Evolutionary conservation across 345 rosid species (phyloP), one percentile per base, ranked within the genome.

Genomic region (Populus simonii): DNA sequence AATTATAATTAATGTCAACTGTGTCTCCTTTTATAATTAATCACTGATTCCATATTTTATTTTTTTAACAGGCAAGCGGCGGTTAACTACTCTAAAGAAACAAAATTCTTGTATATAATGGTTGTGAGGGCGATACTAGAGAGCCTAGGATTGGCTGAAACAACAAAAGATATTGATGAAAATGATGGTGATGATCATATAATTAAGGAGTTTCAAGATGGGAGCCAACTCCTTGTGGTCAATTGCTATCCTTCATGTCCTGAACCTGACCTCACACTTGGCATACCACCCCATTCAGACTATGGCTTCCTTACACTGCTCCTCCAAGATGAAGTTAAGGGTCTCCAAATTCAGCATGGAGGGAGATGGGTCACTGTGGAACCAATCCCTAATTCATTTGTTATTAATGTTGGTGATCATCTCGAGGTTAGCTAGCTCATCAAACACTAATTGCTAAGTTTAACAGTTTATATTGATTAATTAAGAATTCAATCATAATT

Each of bases 171-270:
- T 8, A 11, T 0, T 1, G 6, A 61, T 27, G 45, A 73, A 12
- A 57, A 55, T 8, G 66, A 49, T n/a, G 12, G 9, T 1, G 6
- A 12, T 12, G 78, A 73, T 23, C 4, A 23, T 5, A 45, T 33
- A 33, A 33, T 63, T 4, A 27, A 77, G 6, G 80, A 82, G 35
- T 70, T 83, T 27, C 65, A 65, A 65, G 70, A 66, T 0, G 81
- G 81, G 10, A 76, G 83, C 77, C 84, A 84, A 59, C 22, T 84
- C 3, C 38, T 83, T 0, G 66, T 82, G 78, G 72, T 71, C 5
- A 81, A 79, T 69, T 88, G 67, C 74, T 86, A 83, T 39, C 88
- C 88, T 6, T 61, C 80, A 17, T 86, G 88, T 66, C 88, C 88
- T 0, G 82, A 86, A 45, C 86, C 88, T 11, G 80, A 83, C 27